These are phyloP conservation scores for Talaromyces sp. DNA, from an alignment of 2,329 filamentous ascomycete genomes.

Conservation along the genomic window DNA sequence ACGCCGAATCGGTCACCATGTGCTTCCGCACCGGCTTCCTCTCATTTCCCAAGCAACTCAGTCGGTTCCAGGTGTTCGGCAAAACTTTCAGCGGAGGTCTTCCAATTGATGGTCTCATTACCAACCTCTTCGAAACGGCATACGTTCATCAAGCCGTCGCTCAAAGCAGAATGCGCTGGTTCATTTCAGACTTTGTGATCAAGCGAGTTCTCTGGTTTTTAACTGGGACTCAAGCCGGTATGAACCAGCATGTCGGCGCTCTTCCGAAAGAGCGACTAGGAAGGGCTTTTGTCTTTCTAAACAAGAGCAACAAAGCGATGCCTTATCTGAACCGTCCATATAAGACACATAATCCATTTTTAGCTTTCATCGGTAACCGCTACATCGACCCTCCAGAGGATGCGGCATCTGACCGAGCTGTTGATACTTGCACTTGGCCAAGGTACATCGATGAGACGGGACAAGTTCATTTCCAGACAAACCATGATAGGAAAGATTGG, in stretches of 20 bases:
- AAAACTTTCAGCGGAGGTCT: constrained; percentile 16
- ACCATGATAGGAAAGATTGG: constrained; percentile 14
- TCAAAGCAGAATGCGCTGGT: constrained; percentile 13
- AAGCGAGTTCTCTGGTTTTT: constrained; percentile 18
- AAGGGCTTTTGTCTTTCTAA: constrained; percentile 17
- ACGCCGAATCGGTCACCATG: constrained; percentile 17
- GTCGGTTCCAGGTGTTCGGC: constrained; percentile 16
- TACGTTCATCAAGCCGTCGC: constrained; percentile 16
- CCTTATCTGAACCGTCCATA: constrained; percentile 19
- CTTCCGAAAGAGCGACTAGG: constrained; percentile 15
- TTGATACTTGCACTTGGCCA: constrained; percentile 21
- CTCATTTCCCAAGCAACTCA: constrained; percentile 17
- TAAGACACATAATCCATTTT: constrained; percentile 11
- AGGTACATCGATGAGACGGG: constrained; percentile 14
- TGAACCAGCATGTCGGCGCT: constrained; percentile 18
- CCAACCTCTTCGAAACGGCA: constrained; percentile 18
- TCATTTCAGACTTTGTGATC: constrained; percentile 16
- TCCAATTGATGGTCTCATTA: constrained; percentile 17
- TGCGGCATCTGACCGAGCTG: constrained; percentile 12
- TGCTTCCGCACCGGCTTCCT: constrained; percentile 19
- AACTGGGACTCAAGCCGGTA: constrained; percentile 17
- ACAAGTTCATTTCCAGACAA: constrained; percentile 13
- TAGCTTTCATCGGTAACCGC: constrained; percentile 15
- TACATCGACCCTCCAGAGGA: constrained; percentile 19
- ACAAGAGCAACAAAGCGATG: constrained; percentile 21